Percentiles rank a stretch among this genome's conserved stretches.
Evolutionary conservation across 2,329 filamentous ascomycete genomes (phyloP).

Genomic region (Colletotrichum lupini): DNA sequence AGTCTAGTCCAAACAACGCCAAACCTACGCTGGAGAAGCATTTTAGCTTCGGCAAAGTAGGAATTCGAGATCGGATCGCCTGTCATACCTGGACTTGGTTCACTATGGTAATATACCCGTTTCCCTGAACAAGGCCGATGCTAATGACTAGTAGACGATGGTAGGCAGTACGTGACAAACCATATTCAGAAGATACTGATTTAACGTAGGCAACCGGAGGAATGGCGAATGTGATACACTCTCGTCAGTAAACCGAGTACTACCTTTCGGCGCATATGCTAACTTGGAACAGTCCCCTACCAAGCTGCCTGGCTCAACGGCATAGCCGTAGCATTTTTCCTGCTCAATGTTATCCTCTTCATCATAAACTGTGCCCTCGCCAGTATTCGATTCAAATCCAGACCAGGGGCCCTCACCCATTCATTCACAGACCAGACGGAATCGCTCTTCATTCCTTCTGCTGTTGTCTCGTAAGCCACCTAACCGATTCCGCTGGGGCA

Average conservation of each 20-base stretch:
- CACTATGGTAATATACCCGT: constrained; percentile 58
- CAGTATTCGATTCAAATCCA: constrained; percentile 74
- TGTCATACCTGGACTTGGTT: constrained; percentile 81
- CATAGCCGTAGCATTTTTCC: constrained; percentile 69
- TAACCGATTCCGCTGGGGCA: constrained; percentile 39
- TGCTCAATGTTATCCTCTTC: constrained; percentile 74
- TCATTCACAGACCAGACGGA: constrained; percentile 84
- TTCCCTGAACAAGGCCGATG: not conserved
- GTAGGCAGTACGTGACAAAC: constrained; percentile 37
- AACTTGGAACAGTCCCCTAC: constrained; percentile 59
- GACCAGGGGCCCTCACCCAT: constrained; percentile 75
- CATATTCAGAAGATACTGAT: not conserved
- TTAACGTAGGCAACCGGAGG: constrained; percentile 63
- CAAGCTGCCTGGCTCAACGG: constrained; percentile 65
- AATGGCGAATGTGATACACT: constrained; percentile 65
- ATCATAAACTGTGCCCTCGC: constrained; percentile 72
- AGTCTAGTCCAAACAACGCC: constrained; percentile 47
- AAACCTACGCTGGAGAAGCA: constrained; percentile 43
- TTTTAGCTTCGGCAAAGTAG: constrained; percentile 45
- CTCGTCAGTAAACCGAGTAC: constrained; percentile 58
- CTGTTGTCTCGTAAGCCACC: constrained; percentile 55
- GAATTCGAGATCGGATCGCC: constrained; percentile 61
- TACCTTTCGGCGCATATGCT: constrained; percentile 68
- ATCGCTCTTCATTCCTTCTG: constrained; percentile 80
- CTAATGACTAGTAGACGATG: constrained; percentile 44